phyloP scores from a whole-genome alignment of 768 basidiomycete species.

The Gymnopilus dilepis region DNA sequence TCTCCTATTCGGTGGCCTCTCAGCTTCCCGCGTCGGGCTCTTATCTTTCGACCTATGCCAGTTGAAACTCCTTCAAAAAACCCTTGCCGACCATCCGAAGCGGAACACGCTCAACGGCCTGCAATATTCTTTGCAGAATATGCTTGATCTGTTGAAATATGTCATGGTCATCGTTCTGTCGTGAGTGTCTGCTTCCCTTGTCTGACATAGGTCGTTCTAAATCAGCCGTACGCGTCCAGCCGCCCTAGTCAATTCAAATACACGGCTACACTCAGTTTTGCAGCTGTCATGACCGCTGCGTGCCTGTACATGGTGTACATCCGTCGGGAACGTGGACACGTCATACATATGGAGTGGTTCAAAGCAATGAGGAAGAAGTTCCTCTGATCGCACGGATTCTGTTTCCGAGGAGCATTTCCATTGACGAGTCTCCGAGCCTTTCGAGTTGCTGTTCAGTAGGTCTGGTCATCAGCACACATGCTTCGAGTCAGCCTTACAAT shows the following conservation, averaged over 20 bases:
- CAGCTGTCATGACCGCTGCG: slow-evolving; percentile 17
- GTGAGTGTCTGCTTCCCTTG: slow-evolving; percentile 2
- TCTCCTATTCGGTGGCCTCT: slow-evolving; percentile 56
- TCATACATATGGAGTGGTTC: slow-evolving; percentile 21
- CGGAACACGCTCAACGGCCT: slow-evolving; percentile 47
- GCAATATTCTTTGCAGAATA: slow-evolving; percentile 43
- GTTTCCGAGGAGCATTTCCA: too few relatives aligned
- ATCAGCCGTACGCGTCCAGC: not conserved
- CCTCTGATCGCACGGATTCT: not conserved
- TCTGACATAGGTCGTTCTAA: not conserved
- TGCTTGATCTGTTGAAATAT: slow-evolving; percentile 34
- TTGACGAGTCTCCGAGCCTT: too few relatives aligned
- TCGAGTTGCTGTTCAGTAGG: too few relatives aligned
- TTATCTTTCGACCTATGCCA: slow-evolving; percentile 61
- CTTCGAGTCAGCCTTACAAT: too few relatives aligned
- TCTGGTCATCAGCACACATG: too few relatives aligned
- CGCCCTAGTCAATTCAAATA: slow-evolving; percentile 21
- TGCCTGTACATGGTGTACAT: slow-evolving; percentile 18
- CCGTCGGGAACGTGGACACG: slow-evolving; percentile 19
- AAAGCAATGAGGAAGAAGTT: slow-evolving; percentile 11
- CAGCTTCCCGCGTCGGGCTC: slow-evolving; percentile 49
- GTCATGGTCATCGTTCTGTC: slow-evolving; percentile 22
- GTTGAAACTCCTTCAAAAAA: slow-evolving; percentile 51
- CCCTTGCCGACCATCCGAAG: slow-evolving; percentile 47
- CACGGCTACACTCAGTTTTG: slow-evolving; percentile 18